Evolutionary conservation across 78 protist species (phyloP).

Genomic region (Chrysochromulina parva): DNA sequence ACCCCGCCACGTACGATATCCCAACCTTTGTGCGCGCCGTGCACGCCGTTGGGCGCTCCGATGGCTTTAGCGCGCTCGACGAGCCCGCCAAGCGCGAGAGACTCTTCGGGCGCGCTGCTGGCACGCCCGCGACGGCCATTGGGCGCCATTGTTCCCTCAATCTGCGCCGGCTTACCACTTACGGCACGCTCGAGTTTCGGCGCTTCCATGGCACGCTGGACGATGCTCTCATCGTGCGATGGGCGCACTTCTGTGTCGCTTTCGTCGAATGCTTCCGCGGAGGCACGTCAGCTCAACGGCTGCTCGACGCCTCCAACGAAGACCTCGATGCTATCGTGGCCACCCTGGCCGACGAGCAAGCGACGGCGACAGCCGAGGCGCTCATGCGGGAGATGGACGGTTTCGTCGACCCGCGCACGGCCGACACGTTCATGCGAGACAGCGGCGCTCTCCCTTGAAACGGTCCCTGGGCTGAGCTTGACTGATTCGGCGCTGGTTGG

Average conservation of each 20-base stretch:
- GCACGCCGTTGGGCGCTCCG: neutral
- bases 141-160: neutral
- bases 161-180: neutral
- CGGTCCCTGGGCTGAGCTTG: no score
- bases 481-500: no score
- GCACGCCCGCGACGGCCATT: neutral
- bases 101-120: neutral
- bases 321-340: no score
- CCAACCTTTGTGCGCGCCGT: neutral
- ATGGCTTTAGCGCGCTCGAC: no score
- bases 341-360: no score
- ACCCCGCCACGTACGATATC: neutral
- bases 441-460: no score
- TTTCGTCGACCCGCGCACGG: no score
- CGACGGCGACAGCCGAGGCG: no score
- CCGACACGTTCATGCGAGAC: no score
- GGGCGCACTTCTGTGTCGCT: neutral
- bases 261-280: neutral
- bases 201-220: neutral
- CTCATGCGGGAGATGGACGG: no score
- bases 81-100: neutral
- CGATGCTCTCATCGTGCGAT: neutral
- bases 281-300: no score
- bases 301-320: no score
- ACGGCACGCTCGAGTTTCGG: slow-evolving; percentile 14